Evolutionary conservation across 106 monocot species (phyloP).

Genomic region (Dendrobium officinale): DNA sequence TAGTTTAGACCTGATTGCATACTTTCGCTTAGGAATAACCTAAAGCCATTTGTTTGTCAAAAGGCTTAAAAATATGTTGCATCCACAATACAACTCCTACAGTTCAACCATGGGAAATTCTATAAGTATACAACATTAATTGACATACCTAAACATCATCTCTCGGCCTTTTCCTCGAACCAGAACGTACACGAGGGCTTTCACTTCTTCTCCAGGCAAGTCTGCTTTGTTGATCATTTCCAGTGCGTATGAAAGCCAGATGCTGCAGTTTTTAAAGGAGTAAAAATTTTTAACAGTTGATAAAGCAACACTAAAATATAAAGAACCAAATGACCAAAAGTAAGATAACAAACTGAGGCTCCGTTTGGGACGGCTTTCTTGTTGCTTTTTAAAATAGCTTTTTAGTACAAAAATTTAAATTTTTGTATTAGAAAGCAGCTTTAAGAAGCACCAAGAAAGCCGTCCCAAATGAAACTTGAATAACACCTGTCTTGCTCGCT

Average conservation of each 20-base stretch:
- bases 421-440: too few relatives aligned
- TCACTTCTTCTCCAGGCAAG: slow-evolving; percentile 75
- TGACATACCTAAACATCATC: slow-evolving; percentile 24
- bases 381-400: too few relatives aligned
- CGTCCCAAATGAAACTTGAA: background rate
- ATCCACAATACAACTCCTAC: background rate
- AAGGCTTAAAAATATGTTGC: background rate
- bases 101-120: background rate
- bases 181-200: slow-evolving; percentile 31
- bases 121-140: background rate
- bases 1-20: too few relatives aligned
- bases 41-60: background rate
- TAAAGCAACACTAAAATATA: background rate
- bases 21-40: background rate
- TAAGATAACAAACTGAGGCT: background rate
- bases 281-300: background rate
- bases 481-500: slow-evolving; percentile 89
- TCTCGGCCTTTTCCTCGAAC: slow-evolving; percentile 39
- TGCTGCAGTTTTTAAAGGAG: slow-evolving; percentile 40
- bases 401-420: too few relatives aligned
- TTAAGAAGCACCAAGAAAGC: too few relatives aligned
- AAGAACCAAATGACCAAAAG: background rate
- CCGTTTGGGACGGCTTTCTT: too few relatives aligned
- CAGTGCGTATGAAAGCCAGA: slow-evolving; percentile 63
- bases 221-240: slow-evolving; percentile 86